Evolutionary conservation across 2,329 filamentous ascomycete species (phyloP), one percentile per base, ranked within the genome.

Genomic region (Trichoderma brevicompactum): DNA sequence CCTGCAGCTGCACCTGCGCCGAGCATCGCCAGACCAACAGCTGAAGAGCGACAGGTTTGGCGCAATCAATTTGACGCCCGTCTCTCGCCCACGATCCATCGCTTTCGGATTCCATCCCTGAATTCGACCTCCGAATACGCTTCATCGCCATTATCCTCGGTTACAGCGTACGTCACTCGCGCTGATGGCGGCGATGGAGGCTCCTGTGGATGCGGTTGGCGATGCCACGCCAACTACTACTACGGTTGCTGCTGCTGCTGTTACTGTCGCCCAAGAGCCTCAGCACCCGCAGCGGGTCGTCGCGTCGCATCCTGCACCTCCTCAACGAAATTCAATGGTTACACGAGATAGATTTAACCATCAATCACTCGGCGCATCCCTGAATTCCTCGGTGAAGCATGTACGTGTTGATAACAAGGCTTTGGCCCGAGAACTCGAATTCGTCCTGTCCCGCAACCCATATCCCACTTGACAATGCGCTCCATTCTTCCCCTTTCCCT

Each of bases 341-440:
- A 75, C 74, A 56, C 84, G 86, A 71, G 86, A 89, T 73, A 76
- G 77, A 58, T 86, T 79, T 72, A 87, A 87, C 72, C 75, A 83
- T 69, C 87, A 90, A 78, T 91, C 91, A 67, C 83, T 94, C 60
- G 90, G 90, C 68, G 77, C 79, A 53, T 81, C 82, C 41, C 82
- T 91, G 53, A 87, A 92, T 73, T 81, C 79, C 63, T 81, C 81
- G 68, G 85, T 93, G 68, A 92, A 92, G 76, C 81, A 91, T 84
- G 90, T 92, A 82, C 74, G 80, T 60, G 28, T 58, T 17, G 9
- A 58, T 66, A 52, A 43, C 23, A 13, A 65, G 36, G 43, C n/a
- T 46, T 17, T 32, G 38, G 12, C 32, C 12, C 32, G 13, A 19
- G 40, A 43, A 23, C 46, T 38, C 28, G 36, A 19, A 46, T 32